phyloP scores from a whole-genome alignment of 768 basidiomycete species.

The Dacryopinax primogenitus region DNA sequence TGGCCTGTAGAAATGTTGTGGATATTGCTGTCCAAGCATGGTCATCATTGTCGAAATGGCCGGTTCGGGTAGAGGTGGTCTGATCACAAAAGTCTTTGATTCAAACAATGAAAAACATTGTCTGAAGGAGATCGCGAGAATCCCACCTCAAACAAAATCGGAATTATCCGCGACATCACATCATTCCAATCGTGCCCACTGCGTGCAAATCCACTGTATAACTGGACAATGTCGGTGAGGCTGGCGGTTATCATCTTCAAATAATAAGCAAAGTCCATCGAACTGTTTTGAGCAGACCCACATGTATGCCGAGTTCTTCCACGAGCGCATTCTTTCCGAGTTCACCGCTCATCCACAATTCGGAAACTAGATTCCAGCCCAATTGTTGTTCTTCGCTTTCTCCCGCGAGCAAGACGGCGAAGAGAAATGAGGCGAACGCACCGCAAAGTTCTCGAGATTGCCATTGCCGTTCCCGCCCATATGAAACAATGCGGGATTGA shows the following conservation, averaged over 20 bases:
- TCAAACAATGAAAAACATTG: background rate
- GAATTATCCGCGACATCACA: background rate
- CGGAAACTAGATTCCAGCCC: background rate
- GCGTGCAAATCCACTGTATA: background rate
- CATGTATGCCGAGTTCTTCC: background rate
- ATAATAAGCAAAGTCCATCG: background rate
- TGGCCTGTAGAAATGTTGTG: conserved; percentile 58
- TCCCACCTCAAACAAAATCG: background rate
- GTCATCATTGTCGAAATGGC: conserved; percentile 42
- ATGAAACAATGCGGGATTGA: background rate
- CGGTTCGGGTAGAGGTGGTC: conserved; percentile 11
- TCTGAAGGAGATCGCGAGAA: background rate
- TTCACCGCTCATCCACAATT: background rate
- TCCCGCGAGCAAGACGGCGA: background rate
- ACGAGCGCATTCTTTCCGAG: background rate
- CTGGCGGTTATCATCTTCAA: background rate
- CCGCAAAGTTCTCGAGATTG: background rate
- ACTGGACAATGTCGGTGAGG: background rate
- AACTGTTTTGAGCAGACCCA: background rate
- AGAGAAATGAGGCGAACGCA: background rate
- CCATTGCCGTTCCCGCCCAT: background rate
- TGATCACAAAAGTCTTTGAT: background rate
- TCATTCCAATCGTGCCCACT: background rate
- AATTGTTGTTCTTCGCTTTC: background rate
- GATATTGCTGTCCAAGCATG: conserved; percentile 39